Conservation (phyloP, 257 asterid species). For the Solanum piurae region DNA sequence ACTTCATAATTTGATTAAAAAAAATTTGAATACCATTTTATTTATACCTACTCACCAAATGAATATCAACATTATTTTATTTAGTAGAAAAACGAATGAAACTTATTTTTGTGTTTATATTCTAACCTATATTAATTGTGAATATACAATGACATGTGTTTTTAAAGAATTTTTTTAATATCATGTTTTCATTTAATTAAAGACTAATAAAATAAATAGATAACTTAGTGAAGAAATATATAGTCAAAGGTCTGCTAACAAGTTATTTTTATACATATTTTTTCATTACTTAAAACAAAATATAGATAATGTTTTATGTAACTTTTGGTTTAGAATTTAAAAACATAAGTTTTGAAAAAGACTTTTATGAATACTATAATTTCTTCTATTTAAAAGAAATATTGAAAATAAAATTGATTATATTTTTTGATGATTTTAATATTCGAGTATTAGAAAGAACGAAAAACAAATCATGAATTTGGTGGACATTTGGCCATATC, state of each 20-base stretch:
- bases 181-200: background rate
- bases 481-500: background rate
- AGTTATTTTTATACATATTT: too few species aligned
- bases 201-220: too few species aligned
- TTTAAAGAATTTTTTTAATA: too few species aligned
- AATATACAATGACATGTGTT: background rate
- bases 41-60: background rate
- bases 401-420: too few species aligned
- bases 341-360: background rate
- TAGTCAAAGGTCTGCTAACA: background rate
- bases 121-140: background rate
- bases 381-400: too few species aligned
- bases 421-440: too few species aligned
- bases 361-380: background rate
- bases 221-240: background rate
- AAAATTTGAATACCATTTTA: background rate
- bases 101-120: background rate
- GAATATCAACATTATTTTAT: background rate
- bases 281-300: too few species aligned
- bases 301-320: background rate
- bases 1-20: too few species aligned
- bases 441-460: too few species aligned
- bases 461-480: background rate
- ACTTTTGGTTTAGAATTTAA: background rate
- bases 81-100: too few species aligned